phyloP scores from a whole-genome alignment of 176 grass and related monocot species.

The Ensete ventricosum region DNA sequence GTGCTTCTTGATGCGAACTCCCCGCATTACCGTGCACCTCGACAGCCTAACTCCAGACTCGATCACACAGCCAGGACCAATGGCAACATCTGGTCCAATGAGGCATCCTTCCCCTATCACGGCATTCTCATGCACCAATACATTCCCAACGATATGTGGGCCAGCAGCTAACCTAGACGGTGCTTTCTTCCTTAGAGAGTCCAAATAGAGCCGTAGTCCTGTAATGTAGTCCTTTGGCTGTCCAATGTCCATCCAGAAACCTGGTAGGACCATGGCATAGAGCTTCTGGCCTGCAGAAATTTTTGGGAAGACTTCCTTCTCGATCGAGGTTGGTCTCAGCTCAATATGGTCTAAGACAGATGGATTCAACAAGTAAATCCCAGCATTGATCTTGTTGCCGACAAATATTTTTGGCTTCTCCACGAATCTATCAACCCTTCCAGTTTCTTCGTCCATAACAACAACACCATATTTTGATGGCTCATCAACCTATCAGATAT shows the following conservation, averaged over 20 bases:
- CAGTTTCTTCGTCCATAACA: not conserved
- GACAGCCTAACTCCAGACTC: constrained; percentile 6
- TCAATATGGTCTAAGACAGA: not conserved
- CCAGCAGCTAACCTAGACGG: not conserved
- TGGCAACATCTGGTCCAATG: not conserved
- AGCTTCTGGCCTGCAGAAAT: not conserved
- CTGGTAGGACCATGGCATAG: constrained; percentile 6
- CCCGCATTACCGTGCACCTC: constrained; percentile 1
- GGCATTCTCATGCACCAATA: not conserved
- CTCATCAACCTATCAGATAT: not conserved
- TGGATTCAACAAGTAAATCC: constrained; percentile 10
- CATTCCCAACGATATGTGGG: constrained; percentile 1
- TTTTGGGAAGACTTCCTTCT: constrained; percentile 8
- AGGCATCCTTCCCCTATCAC: constrained; percentile 7
- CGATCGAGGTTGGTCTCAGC: not conserved
- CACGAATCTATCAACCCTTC: constrained; percentile 6
- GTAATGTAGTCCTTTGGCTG: constrained; percentile 9
- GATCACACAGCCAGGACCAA: constrained; percentile 1
- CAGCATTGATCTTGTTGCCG: constrained; percentile 4
- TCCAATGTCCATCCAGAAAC: constrained; percentile 1
- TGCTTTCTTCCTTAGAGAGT: not conserved
- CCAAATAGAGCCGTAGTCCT: not conserved
- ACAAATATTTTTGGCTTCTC: constrained; percentile 8
- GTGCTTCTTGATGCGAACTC: constrained; percentile 1
- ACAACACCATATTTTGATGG: constrained; percentile 8